A percentile compares a stretch with the other conserved stretches of the same genome.
phyloP scores from a whole-genome alignment of 495 filamentous ascomycete species.

The Copromyces sp. region DNA sequence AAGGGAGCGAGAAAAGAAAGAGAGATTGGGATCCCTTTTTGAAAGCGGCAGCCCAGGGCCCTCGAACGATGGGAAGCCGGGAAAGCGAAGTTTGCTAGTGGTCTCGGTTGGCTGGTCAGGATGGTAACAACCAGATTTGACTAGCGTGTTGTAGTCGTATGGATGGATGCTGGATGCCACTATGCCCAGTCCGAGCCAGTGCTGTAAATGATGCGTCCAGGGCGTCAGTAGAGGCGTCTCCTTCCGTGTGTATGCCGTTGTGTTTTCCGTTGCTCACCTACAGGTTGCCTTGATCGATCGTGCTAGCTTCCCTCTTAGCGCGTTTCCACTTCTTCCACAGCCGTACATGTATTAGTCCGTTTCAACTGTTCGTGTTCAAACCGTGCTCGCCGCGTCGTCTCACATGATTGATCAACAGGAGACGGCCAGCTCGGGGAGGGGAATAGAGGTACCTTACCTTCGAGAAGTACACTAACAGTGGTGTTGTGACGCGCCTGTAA shows the following conservation, averaged over 20 bases:
- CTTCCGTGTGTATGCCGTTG: not conserved
- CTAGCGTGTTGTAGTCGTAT: not conserved
- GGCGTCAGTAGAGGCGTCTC: not conserved
- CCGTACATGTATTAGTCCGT: not conserved
- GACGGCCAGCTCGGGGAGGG: not conserved
- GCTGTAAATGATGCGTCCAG: not conserved
- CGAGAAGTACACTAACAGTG: not conserved
- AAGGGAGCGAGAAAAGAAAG: not conserved
- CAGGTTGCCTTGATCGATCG: not conserved
- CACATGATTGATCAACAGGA: not conserved
- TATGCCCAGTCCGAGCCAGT: not conserved
- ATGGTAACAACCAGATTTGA: not conserved
- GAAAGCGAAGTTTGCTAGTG: conserved; percentile 1
- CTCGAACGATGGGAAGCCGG: not conserved
- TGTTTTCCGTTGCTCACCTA: not conserved
- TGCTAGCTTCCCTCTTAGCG: not conserved
- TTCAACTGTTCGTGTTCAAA: not conserved
- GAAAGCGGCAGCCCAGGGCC: not conserved
- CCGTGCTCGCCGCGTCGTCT: not conserved
- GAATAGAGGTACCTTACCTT: not conserved
- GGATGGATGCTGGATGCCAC: not conserved
- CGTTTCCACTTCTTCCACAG: not conserved
- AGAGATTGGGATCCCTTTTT: conserved; percentile 1
- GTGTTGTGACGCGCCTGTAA: not conserved
- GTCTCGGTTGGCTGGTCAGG: not conserved